Percentiles rank a stretch among this genome's conserved stretches.
Conservation (phyloP, 2,329 filamentous ascomycete genomes). For the Aspergillus sp. region DNA sequence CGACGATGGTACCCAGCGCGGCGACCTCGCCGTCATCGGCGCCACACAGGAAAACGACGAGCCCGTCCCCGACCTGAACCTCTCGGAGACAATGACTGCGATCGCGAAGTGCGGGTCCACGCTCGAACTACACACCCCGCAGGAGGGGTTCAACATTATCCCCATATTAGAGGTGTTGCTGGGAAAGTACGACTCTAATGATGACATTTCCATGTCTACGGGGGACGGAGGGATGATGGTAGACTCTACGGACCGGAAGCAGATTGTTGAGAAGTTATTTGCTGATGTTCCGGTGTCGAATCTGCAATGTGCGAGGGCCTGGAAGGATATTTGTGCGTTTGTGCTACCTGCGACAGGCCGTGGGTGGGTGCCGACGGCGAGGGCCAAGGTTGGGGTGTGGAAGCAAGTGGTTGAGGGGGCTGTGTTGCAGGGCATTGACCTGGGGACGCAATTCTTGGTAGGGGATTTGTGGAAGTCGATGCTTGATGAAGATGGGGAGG, state of each 20-base stretch:
- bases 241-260: conserved; percentile 24
- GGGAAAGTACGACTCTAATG: conserved; percentile 32
- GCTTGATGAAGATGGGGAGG: conserved; percentile 37
- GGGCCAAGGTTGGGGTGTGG: conserved; percentile 53
- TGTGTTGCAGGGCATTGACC: conserved; percentile 42
- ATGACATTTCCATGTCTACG: conserved; percentile 11
- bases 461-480: conserved; percentile 44
- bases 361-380: conserved; percentile 49
- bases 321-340: conserved; percentile 57
- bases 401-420: conserved; percentile 42
- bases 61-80: conserved; percentile 19
- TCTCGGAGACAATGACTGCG: conserved; percentile 39
- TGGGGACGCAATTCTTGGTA: conserved; percentile 46
- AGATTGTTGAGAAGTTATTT: conserved; percentile 46
- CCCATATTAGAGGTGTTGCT: conserved; percentile 34
- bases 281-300: conserved; percentile 55
- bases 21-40: conserved; percentile 32
- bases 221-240: conserved; percentile 25
- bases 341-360: conserved; percentile 30
- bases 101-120: conserved; percentile 50
- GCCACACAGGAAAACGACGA: background rate
- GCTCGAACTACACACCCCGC: conserved; percentile 45
- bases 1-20: conserved; percentile 30
- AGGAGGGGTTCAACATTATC: conserved; percentile 34
- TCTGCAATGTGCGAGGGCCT: conserved; percentile 53